These are phyloP conservation scores for Litchi chinensis DNA, from an alignment of 345 rosid species.

Conservation along the genomic window DNA sequence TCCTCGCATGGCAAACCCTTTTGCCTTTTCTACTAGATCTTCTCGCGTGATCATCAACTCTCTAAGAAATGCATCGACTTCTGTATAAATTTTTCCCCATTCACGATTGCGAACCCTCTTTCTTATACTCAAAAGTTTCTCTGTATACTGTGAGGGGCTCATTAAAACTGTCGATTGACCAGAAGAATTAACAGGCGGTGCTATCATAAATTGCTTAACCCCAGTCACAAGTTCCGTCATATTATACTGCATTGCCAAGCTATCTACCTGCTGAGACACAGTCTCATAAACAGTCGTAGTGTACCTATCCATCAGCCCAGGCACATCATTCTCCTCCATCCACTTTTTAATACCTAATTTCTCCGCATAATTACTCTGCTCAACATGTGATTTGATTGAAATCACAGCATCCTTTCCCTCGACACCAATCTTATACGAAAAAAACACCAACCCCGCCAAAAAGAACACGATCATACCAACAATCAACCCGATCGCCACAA, in stretches of 20 bases:
- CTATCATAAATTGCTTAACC: slow-evolving; percentile 78
- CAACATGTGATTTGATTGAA: slow-evolving; percentile 79
- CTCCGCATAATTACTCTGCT: slow-evolving; percentile 87
- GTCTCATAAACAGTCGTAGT: slow-evolving; percentile 68
- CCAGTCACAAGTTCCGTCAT: slow-evolving; percentile 92
- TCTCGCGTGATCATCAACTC: slow-evolving; percentile 79
- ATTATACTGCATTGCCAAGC: slow-evolving; percentile 83
- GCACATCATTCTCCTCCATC: slow-evolving; percentile 96
- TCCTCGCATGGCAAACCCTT: slow-evolving; percentile 77
- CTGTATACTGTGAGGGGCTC: slow-evolving; percentile 65
- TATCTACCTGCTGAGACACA: slow-evolving; percentile 75
- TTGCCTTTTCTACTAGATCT: slow-evolving; percentile 85
- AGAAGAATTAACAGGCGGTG: slow-evolving; percentile 47
- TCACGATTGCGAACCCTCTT: slow-evolving; percentile 52
- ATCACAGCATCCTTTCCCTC: slow-evolving; percentile 92
- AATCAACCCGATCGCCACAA: slow-evolving; percentile 86
- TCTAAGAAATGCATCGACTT: slow-evolving; percentile 67
- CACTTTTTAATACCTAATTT: slow-evolving; percentile 77
- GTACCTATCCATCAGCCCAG: slow-evolving; percentile 83
- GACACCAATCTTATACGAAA: slow-evolving; percentile 89
- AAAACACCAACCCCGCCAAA: slow-evolving; percentile 67
- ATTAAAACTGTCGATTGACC: slow-evolving; percentile 52
- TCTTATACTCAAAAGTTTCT: slow-evolving; percentile 73
- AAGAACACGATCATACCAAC: slow-evolving; percentile 75
- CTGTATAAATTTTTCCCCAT: slow-evolving; percentile 81